Percentiles rank a stretch among this genome's conserved stretches.
Conservation (phyloP, 2,329 filamentous ascomycete genomes). For the Emmonsiellopsis sp. region DNA sequence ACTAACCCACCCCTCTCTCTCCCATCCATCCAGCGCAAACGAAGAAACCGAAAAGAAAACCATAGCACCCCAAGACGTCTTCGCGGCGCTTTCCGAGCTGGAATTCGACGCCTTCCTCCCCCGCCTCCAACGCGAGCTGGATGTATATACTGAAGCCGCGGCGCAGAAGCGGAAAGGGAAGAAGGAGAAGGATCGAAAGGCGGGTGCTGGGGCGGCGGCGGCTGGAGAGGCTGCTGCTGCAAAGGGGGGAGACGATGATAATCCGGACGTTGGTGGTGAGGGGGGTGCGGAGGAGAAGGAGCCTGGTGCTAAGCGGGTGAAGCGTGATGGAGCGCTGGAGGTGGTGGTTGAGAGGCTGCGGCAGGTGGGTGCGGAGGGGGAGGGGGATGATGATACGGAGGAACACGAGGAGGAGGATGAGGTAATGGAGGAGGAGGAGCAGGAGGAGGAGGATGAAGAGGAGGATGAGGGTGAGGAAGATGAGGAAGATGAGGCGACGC, state of each 20-base stretch:
- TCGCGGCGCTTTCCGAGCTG: conserved; percentile 50
- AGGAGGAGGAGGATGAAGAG: conserved; percentile 17
- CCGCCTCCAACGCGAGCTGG: conserved; percentile 51
- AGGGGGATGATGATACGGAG: conserved; percentile 11
- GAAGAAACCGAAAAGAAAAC: conserved; percentile 56
- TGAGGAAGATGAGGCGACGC: conserved; percentile 18
- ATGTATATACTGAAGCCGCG: conserved; percentile 33
- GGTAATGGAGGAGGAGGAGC: conserved; percentile 14
- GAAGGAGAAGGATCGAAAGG: conserved; percentile 36
- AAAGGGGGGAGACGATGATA: conserved; percentile 19
- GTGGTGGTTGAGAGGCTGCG: conserved; percentile 13
- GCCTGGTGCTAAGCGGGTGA: conserved; percentile 14
- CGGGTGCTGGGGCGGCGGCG: conserved; percentile 16
- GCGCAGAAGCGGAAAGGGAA: conserved; percentile 27
- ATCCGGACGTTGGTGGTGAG: conserved; percentile 37
- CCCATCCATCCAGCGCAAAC: conserved; percentile 43
- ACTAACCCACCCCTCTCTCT: conserved; percentile 5
- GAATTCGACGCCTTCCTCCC: conserved; percentile 53
- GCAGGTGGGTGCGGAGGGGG: neutral
- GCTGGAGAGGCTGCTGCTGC: neutral
- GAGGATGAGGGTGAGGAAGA: conserved; percentile 19
- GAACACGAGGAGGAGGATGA: conserved; percentile 21
- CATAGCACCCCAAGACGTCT: conserved; percentile 51
- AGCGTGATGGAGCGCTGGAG: conserved; percentile 16
- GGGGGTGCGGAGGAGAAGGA: conserved; percentile 46